These are phyloP conservation scores for Dioszegia crocea DNA, from an alignment of 768 basidiomycete species.

Conservation along the genomic window DNA sequence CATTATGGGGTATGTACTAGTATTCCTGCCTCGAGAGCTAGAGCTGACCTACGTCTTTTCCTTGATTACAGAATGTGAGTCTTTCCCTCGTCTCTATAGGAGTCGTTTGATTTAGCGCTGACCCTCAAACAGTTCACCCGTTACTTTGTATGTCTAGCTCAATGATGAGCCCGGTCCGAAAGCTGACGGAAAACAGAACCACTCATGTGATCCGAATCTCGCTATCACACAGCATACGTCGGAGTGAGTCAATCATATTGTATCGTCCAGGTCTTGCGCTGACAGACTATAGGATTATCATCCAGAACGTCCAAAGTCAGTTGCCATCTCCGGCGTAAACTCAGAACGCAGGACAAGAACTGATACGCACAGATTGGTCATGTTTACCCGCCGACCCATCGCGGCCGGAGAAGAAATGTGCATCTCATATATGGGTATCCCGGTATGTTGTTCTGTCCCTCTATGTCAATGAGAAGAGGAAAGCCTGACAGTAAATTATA, in stretches of 20 bases:
- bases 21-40: conserved; percentile 47
- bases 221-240: conserved; percentile 68
- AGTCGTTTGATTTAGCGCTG: neutral
- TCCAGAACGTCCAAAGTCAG: conserved; percentile 43
- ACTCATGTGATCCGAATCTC: conserved; percentile 86
- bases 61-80: conserved; percentile 20
- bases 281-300: conserved; percentile 40
- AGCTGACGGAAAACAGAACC: conserved; percentile 60
- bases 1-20: conserved; percentile 54
- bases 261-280: neutral
- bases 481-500: too few species aligned
- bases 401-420: conserved; percentile 37
- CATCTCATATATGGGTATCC: conserved; percentile 47
- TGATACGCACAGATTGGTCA: conserved; percentile 34
- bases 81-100: neutral
- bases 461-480: too few species aligned
- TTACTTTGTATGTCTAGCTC: conserved; percentile 62
- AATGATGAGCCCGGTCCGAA: neutral
- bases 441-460: conserved; percentile 22
- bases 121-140: conserved; percentile 72
- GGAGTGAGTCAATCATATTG: conserved; percentile 53
- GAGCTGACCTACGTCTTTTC: conserved; percentile 38
- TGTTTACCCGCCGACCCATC: conserved; percentile 41
- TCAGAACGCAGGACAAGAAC: neutral
- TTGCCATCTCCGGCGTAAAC: neutral